These are phyloP conservation scores for Microcos paniculata DNA, from an alignment of 345 rosid species.

Conservation along the genomic window DNA sequence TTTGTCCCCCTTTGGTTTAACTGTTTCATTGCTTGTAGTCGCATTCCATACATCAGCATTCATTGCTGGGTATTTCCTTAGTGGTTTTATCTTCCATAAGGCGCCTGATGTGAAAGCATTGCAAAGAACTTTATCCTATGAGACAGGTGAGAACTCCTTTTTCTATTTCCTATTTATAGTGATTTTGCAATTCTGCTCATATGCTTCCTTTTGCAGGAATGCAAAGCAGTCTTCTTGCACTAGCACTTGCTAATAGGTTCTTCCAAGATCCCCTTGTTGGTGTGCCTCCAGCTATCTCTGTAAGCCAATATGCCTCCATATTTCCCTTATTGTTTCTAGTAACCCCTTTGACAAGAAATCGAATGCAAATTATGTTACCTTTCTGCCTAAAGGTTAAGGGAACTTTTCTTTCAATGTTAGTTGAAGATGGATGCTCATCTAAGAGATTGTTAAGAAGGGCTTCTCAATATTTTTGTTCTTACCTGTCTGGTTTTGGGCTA, in stretches of 20 bases:
- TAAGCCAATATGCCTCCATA: conserved; percentile 36
- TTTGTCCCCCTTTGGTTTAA: conserved; percentile 71
- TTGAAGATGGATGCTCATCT: not conserved
- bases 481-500: not conserved
- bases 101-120: conserved; percentile 59
- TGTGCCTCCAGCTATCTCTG: conserved; percentile 92
- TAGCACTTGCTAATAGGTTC: conserved; percentile 86
- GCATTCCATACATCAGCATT: conserved; percentile 79
- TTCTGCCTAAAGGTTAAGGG: not conserved
- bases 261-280: conserved; percentile 93
- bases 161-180: not conserved
- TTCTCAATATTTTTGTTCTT: not conserved
- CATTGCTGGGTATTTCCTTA: conserved; percentile 60
- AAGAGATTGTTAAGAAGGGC: not conserved
- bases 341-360: not conserved
- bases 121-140: conserved; percentile 85
- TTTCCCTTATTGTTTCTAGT: not conserved
- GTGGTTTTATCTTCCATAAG: conserved; percentile 55
- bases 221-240: conserved; percentile 98
- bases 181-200: conserved; percentile 2
- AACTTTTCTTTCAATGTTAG: not conserved
- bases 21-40: conserved; percentile 44
- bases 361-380: not conserved
- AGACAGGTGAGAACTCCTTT: conserved; percentile 56
- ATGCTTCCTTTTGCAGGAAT: conserved; percentile 52